Evolutionary conservation across 2,329 filamentous ascomycete species (phyloP).

Genomic region (Fusarium sp.): DNA sequence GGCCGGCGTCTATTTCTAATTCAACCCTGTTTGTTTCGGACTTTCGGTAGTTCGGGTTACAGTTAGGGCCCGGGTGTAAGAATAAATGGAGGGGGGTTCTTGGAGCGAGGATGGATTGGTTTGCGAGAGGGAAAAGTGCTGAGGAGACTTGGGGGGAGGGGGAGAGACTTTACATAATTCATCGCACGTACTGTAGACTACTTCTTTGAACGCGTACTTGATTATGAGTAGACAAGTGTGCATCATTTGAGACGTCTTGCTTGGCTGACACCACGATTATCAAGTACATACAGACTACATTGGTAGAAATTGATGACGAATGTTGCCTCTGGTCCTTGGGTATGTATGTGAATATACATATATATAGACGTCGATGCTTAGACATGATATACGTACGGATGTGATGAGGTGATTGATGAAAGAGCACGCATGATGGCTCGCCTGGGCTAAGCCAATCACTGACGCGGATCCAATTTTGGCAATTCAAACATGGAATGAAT

Average conservation of each 20-base stretch:
- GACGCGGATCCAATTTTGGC: constrained; percentile 5
- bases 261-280: too few relatives aligned
- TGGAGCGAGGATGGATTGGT: neutral
- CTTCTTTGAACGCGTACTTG: too few relatives aligned
- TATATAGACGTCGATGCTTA: too few relatives aligned
- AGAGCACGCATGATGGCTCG: constrained; percentile 10
- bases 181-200: neutral
- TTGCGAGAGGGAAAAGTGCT: neutral
- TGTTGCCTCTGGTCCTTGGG: too few relatives aligned
- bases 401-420: neutral
- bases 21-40: constrained; percentile 26
- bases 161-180: constrained; percentile 21
- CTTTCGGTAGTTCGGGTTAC: constrained; percentile 29
- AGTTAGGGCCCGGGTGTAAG: constrained; percentile 13
- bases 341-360: too few relatives aligned
- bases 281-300: too few relatives aligned
- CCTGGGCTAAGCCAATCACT: constrained; percentile 10
- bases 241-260: too few relatives aligned
- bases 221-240: too few relatives aligned
- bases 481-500: neutral
- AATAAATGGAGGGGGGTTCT: neutral
- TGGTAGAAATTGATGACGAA: too few relatives aligned
- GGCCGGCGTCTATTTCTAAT: constrained; percentile 26
- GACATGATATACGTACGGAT: too few relatives aligned
- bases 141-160: neutral